phyloP scores from a whole-genome alignment of 805 yeast genomes.

The Schwanniomyces sp. region DNA sequence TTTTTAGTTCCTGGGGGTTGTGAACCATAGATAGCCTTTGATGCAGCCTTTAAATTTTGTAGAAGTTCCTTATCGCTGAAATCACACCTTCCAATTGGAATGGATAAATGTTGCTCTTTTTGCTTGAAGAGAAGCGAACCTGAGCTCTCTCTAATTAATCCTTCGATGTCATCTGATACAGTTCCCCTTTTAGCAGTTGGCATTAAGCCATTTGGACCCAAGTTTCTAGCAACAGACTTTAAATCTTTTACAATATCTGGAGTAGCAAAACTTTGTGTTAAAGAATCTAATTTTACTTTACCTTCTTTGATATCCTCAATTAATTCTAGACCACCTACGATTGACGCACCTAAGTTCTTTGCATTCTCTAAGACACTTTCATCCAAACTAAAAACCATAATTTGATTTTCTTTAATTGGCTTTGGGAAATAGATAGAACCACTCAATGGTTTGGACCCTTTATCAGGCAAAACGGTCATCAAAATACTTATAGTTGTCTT shows the following conservation, averaged over 20 bases:
- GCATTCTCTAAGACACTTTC: slow-evolving; percentile 55
- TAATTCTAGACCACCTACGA: slow-evolving; percentile 73
- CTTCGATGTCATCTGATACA: slow-evolving; percentile 63
- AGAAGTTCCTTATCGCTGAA: slow-evolving; percentile 77
- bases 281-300: slow-evolving; percentile 46
- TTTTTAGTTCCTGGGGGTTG: slow-evolving; percentile 61
- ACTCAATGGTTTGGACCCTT: slow-evolving; percentile 71
- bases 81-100: slow-evolving; percentile 75
- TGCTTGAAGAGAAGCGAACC: slow-evolving; percentile 83
- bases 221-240: slow-evolving; percentile 66
- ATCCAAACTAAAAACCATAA: slow-evolving; percentile 67
- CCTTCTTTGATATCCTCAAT: slow-evolving; percentile 59
- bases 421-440: slow-evolving; percentile 76
- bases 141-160: slow-evolving; percentile 51
- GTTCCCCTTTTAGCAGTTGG: slow-evolving; percentile 87
- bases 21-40: slow-evolving; percentile 57
- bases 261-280: slow-evolving; percentile 81
- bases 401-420: slow-evolving; percentile 63
- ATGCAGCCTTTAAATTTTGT: slow-evolving; percentile 66
- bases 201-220: slow-evolving; percentile 90
- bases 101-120: slow-evolving; percentile 54
- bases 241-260: slow-evolving; percentile 72
- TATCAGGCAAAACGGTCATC: slow-evolving; percentile 65
- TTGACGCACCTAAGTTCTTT: slow-evolving; percentile 55
- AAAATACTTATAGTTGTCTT: slow-evolving; percentile 66